Evolutionary conservation across 73 alveolate genomes (phyloP).

Genomic region (Strombidium stylifer): DNA sequence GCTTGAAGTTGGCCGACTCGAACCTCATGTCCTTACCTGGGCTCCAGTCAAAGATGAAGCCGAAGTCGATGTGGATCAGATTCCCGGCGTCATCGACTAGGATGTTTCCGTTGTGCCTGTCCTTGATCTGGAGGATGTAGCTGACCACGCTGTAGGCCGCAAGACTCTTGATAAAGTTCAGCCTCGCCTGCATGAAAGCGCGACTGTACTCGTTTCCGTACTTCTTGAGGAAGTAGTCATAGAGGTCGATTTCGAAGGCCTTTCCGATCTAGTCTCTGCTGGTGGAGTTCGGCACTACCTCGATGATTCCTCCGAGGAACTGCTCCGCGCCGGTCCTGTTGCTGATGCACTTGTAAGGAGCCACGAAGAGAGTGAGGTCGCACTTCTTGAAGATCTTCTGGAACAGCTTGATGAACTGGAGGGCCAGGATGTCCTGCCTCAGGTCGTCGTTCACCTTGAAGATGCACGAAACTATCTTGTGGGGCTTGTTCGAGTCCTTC

Average conservation of each 20-base stretch:
- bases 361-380: constrained; percentile 83
- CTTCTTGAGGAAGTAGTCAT: constrained; percentile 86
- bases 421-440: constrained; percentile 90
- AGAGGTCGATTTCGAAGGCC: constrained; percentile 88
- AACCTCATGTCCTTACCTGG: constrained; percentile 91
- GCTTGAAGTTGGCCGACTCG: constrained; percentile 88
- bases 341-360: constrained; percentile 92
- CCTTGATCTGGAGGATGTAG: constrained; percentile 88
- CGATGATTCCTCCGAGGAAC: constrained; percentile 95
- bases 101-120: constrained; percentile 91
- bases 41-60: constrained; percentile 87
- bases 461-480: constrained; percentile 86
- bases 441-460: constrained; percentile 96
- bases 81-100: constrained; percentile 85
- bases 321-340: constrained; percentile 88
- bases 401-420: constrained; percentile 87
- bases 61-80: constrained; percentile 89
- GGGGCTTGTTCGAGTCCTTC: constrained; percentile 52
- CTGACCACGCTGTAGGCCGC: constrained; percentile 94
- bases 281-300: constrained; percentile 85
- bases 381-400: constrained; percentile 86
- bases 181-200: constrained; percentile 88
- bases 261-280: constrained; percentile 95
- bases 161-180: constrained; percentile 87
- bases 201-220: constrained; percentile 85